These are phyloP conservation scores for Ceratocystis diversiconidia DNA, from an alignment of 2,329 filamentous ascomycete species.

Conservation along the genomic window DNA sequence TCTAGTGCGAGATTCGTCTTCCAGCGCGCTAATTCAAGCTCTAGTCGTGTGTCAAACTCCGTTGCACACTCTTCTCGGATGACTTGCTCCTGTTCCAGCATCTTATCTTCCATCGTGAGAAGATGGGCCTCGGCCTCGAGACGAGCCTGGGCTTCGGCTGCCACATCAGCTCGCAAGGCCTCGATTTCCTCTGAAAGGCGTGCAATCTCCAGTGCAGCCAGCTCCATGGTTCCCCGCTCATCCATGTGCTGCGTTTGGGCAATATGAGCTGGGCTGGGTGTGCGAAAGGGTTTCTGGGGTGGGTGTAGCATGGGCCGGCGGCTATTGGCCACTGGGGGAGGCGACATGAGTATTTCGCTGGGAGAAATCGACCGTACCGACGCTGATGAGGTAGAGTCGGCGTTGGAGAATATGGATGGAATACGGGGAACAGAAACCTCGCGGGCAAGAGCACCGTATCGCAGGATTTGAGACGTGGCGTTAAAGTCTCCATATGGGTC, in stretches of 20 bases:
- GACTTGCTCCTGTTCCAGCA: constrained; percentile 59
- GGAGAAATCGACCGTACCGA: constrained; percentile 10
- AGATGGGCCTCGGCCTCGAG: constrained; percentile 60
- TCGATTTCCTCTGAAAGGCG: constrained; percentile 68
- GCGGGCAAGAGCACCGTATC: constrained; percentile 82
- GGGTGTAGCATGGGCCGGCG: constrained; percentile 9
- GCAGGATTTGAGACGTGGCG: constrained; percentile 86
- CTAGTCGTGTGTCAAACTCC: constrained; percentile 70
- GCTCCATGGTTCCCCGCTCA: constrained; percentile 62
- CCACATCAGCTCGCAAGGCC: constrained; percentile 52
- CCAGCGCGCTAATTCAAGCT: constrained; percentile 67
- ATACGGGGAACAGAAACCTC: constrained; percentile 86
- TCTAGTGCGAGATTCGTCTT: constrained; percentile 65
- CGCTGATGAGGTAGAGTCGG: neutral
- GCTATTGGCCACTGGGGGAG: neutral
- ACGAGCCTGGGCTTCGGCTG: constrained; percentile 55
- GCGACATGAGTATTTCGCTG: constrained; percentile 4
- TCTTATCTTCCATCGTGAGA: constrained; percentile 50
- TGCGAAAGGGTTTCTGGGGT: constrained; percentile 9
- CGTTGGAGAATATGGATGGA: constrained; percentile 51
- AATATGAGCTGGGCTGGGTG: constrained; percentile 17
- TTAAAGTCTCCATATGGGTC: constrained; percentile 92
- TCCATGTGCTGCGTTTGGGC: constrained; percentile 25
- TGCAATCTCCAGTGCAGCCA: constrained; percentile 65
- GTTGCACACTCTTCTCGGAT: constrained; percentile 77